Base-by-base conservation (phyloP, 208 protist genomes). In the Acanthamoeba castellanii region DNA sequence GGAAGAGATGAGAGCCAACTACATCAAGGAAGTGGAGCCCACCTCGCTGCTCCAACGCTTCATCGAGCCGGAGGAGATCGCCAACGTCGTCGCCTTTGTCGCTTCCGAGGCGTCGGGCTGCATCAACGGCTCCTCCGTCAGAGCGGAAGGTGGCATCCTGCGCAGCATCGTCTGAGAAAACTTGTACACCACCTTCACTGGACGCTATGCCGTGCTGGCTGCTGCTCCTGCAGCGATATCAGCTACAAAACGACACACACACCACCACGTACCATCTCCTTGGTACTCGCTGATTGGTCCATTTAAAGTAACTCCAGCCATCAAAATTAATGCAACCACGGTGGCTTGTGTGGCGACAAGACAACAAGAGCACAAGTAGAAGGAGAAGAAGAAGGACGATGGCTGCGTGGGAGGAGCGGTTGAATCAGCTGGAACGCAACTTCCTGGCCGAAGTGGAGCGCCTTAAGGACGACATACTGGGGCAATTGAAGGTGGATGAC, bases 51-150 rank as follows among this genome's bases (percentile, higher is more conserved):
- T 94, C 9, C 45, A 50, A 32, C 74, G 92, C 30, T 87, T 94
- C 92, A 84, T 94, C n/a, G 72, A 84, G 5, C 16, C 52, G 18
- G 74, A 94, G 34, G 92, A 94, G 68, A 68, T 94, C 52, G 92
- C 70, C 55, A 47, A 66, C 55, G 92, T 76, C 14, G 72, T 89
- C 6, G 45, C 61, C 42, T 94, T 94, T 68, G 11, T 94, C 13
- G 66, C 81, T 3, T 72, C 55, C 25, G 37, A 55, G 4, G 61
- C 66, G 3, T 14, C 92, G 18, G 37, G 61, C n/a, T 66, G 55
- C 68, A 89, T 94, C 37, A 94, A 94, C 81, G 92, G 92, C 6
- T 50, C 92, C n/a, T 14, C 92, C 4, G 8, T 70, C 6, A 11
- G 61, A 7, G 70, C 61, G 8, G 92, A 94, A 27, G 92, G 92